phyloP scores from a whole-genome alignment of 78 protist species.

The Dictyostelium firmibasis region DNA sequence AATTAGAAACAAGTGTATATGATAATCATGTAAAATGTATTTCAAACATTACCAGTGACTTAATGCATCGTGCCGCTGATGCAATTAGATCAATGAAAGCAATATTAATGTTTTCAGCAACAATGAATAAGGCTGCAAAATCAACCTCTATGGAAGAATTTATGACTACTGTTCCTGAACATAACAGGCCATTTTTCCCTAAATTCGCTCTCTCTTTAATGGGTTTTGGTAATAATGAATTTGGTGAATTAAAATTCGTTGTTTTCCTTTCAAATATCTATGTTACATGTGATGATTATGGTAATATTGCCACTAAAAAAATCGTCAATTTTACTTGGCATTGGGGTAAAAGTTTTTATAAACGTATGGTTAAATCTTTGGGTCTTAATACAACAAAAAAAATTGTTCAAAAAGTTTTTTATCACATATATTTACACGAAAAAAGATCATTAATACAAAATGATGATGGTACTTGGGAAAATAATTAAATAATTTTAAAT shows the following conservation, averaged over 20 bases:
- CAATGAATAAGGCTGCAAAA: background rate
- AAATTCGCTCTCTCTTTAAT: background rate
- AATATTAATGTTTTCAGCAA: background rate
- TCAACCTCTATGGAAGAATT: background rate
- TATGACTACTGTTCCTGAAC: background rate
- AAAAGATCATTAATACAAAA: background rate
- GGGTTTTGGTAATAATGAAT: background rate
- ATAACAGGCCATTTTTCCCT: background rate
- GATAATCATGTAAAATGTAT: constrained; percentile 14
- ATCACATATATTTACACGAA: background rate
- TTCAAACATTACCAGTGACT: background rate
- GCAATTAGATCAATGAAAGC: background rate
- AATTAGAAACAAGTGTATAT: background rate
- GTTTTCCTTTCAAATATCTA: background rate
- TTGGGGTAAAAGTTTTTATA: background rate
- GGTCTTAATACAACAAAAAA: background rate
- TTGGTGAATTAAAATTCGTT: constrained; percentile 26
- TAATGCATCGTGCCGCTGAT: background rate
- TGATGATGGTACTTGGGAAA: background rate
- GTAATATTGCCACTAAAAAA: background rate
- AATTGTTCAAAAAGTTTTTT: background rate
- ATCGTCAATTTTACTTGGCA: background rate
- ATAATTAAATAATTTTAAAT: background rate
- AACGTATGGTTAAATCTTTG: background rate
- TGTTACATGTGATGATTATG: constrained; percentile 1